Conservation (phyloP, 1,284 basidiomycete species). For the Cutaneotrichosporon cutaneum region DNA sequence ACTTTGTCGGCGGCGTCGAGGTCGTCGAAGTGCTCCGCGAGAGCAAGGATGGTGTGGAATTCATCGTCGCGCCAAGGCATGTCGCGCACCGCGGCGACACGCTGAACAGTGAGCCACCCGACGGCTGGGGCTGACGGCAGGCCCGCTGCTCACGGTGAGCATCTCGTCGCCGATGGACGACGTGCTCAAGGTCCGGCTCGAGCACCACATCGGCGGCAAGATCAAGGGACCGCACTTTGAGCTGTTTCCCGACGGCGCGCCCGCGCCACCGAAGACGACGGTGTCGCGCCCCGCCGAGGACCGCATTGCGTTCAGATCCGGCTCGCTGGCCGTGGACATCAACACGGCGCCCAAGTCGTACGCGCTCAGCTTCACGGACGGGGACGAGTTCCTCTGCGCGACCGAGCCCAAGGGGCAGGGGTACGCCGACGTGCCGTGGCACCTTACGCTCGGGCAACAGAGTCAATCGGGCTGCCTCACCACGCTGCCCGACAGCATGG, state of each 20-base stretch:
- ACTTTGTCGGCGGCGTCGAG: slow-evolving; percentile 64
- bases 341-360: slow-evolving; percentile 38
- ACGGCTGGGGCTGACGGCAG: slow-evolving; percentile 56
- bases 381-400: slow-evolving; percentile 39
- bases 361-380: slow-evolving; percentile 56
- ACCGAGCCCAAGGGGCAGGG: slow-evolving; percentile 62
- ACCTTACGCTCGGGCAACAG: slow-evolving; percentile 62
- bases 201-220: slow-evolving; percentile 60
- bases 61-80: slow-evolving; percentile 65
- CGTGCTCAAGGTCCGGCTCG: slow-evolving; percentile 57
- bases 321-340: slow-evolving; percentile 37
- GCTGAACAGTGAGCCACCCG: slow-evolving; percentile 41
- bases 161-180: slow-evolving; percentile 67
- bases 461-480: slow-evolving; percentile 63
- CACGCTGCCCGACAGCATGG: slow-evolving; percentile 53
- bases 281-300: slow-evolving; percentile 51
- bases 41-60: slow-evolving; percentile 58
- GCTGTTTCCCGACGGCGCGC: slow-evolving; percentile 63
- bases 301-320: slow-evolving; percentile 50
- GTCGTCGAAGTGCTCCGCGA: slow-evolving; percentile 42
- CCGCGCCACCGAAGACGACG: slow-evolving; percentile 55
- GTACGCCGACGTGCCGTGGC: slow-evolving; percentile 64
- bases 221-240: slow-evolving; percentile 59
- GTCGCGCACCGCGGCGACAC: slow-evolving; percentile 16
- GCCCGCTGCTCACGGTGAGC: slow-evolving; percentile 62